These are phyloP conservation scores for Achlya hypogyna DNA, from an alignment of 352 stramenopile genomes.

Conservation along the genomic window DNA sequence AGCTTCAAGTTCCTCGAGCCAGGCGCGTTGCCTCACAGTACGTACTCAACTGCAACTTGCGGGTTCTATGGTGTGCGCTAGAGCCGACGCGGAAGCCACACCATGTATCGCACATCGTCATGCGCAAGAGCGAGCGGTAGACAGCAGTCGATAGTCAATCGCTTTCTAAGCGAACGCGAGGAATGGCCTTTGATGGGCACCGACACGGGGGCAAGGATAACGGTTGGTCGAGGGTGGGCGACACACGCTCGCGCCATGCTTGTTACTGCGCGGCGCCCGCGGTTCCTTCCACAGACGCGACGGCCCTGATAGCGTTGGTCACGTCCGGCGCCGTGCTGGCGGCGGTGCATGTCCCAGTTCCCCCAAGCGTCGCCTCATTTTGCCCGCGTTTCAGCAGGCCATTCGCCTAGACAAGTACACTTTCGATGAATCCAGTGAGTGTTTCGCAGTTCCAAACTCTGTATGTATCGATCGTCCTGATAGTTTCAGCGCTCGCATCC, in stretches of 20 bases:
- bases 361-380: background rate
- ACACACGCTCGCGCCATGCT: no score
- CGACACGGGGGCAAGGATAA: no score
- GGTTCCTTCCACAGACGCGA: background rate
- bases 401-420: background rate
- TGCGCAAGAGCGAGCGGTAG: slow-evolving; percentile 18
- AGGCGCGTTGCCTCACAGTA: background rate
- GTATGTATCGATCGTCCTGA: background rate
- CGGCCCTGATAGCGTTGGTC: background rate
- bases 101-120: slow-evolving; percentile 11
- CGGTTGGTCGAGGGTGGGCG: no score
- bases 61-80: background rate
- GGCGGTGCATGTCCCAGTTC: background rate
- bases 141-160: background rate
- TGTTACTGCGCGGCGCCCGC: no score
- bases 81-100: background rate
- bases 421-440: background rate
- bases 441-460: background rate
- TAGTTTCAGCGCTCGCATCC: no score
- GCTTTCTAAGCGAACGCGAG: background rate
- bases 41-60: background rate
- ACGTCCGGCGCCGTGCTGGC: background rate
- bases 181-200: background rate
- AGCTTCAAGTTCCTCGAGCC: slow-evolving; percentile 61
- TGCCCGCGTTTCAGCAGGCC: no score